phyloP scores from a whole-genome alignment of 2,329 filamentous ascomycete genomes.

The Fusarium longipes region DNA sequence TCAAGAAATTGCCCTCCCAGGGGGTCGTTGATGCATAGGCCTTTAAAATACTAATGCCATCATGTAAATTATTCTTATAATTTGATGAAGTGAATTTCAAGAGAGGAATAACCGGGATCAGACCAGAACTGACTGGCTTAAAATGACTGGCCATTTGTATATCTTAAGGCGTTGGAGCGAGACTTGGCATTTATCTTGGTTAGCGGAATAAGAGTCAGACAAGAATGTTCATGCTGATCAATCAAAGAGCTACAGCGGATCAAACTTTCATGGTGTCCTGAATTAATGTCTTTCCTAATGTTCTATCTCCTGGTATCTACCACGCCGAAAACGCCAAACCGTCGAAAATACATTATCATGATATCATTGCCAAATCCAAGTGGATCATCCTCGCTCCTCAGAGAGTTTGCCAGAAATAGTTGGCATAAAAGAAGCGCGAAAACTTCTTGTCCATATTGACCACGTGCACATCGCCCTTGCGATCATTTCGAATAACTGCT shows the following conservation, averaged over 20 bases:
- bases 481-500: slow-evolving; percentile 85
- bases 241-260: background rate
- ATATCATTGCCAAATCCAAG: background rate
- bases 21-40: slow-evolving; percentile 37
- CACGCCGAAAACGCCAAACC: slow-evolving; percentile 35
- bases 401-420: slow-evolving; percentile 94
- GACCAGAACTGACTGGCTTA: background rate
- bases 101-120: background rate
- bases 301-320: slow-evolving; percentile 34
- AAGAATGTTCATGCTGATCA: background rate
- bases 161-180: slow-evolving; percentile 26
- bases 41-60: background rate
- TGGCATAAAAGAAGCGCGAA: slow-evolving; percentile 90
- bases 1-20: slow-evolving; percentile 46
- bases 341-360: slow-evolving; percentile 21
- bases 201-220: background rate
- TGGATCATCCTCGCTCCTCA: slow-evolving; percentile 52
- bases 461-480: slow-evolving; percentile 92
- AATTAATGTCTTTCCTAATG: background rate
- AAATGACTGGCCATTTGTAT: slow-evolving; percentile 7
- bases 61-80: slow-evolving; percentile 36
- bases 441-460: slow-evolving; percentile 95
- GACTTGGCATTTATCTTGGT: background rate
- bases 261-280: background rate
- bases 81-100: slow-evolving; percentile 25